Base-by-base conservation (phyloP, 495 filamentous ascomycete genomes). In the Cudoniella acicularis region DNA sequence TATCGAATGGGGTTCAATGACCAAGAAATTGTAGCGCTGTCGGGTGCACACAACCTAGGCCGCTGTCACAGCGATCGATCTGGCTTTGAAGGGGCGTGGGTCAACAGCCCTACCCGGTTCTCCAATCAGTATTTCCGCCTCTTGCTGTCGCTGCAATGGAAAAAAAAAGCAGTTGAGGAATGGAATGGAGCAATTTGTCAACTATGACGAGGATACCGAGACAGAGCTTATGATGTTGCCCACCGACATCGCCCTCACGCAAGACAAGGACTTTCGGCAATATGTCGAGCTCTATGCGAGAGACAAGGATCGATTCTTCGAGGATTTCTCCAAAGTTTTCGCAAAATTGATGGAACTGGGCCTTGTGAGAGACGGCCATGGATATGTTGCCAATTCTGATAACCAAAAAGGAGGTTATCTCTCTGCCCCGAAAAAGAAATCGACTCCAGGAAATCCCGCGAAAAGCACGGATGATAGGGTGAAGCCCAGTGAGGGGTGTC, bases 1-100 rank as follows among this genome's bases (percentile, higher is more conserved):
- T 73, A 79, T 64, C 77, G 81, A 22, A 86, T 86, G 83, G 81
- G 83, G n/a, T 85, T 86, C 71, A 76, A 77, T 60, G 81, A 87
- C 62, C 79, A 78, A 64, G 82, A 87, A 70, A 85, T 85, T 48
- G 83, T 87, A 2, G 83, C 81, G 21, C 59, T 85, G 64, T 61
- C 74, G 10, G 82, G 84, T n/a, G 84, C 82, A 55, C 82, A 86
- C 61, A 86, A 78, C 56, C 70, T 86, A 3, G 82, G 82, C 1
- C 74, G 83, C n/a, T 84, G 81, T 66, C 82, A 86, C 63, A 67
- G 56, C n/a, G 81, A 86, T 63, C 76, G 83, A 16, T 79, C 75
- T 36, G 84, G 83, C 11, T 87, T 85, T 64, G 72, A 83, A 40
- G 82, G 83, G 0, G 74, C 82, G 46, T 86, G 83, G 84, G 82